Conservation (phyloP, 2,329 filamentous ascomycete species). For the Dactylellina sp. region DNA sequence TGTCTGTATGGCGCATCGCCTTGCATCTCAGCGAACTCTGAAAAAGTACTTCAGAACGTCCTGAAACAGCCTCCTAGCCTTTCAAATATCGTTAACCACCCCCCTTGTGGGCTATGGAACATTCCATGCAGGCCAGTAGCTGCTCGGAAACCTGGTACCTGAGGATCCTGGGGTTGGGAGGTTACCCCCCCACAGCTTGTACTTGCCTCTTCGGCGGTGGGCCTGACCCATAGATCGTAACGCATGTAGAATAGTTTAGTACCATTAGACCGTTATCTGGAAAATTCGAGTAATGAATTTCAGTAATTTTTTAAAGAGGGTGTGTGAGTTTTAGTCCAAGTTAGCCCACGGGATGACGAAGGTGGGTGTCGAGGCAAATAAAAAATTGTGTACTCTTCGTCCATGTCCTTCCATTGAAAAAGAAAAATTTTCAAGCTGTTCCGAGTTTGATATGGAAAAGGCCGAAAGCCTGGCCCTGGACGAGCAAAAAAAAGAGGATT, state of each 20-base stretch:
- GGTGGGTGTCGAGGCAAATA: conserved; percentile 48
- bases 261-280: conserved; percentile 4
- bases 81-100: conserved; percentile 23
- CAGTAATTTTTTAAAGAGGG: background rate
- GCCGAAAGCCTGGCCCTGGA: conserved; percentile 28
- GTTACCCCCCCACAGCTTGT: conserved; percentile 39
- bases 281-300: conserved; percentile 27
- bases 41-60: conserved; percentile 25
- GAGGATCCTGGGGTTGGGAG: conserved; percentile 52
- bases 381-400: background rate
- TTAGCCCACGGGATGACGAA: conserved; percentile 47
- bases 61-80: conserved; percentile 51
- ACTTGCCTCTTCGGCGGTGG: conserved; percentile 54
- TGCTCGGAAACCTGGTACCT: conserved; percentile 53
- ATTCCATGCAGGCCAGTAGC: conserved; percentile 52
- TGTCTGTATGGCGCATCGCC: conserved; percentile 48
- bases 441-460: conserved; percentile 25
- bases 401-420: background rate
- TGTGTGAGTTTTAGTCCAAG: conserved; percentile 3
- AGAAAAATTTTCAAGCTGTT: background rate
- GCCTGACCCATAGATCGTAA: conserved; percentile 37
- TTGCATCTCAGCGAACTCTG: conserved; percentile 13
- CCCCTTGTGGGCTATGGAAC: conserved; percentile 46
- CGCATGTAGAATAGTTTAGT: no score
- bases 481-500: background rate